These are phyloP conservation scores for Andalucia godoyi DNA, from an alignment of 78 protist genomes.

Conservation along the genomic window DNA sequence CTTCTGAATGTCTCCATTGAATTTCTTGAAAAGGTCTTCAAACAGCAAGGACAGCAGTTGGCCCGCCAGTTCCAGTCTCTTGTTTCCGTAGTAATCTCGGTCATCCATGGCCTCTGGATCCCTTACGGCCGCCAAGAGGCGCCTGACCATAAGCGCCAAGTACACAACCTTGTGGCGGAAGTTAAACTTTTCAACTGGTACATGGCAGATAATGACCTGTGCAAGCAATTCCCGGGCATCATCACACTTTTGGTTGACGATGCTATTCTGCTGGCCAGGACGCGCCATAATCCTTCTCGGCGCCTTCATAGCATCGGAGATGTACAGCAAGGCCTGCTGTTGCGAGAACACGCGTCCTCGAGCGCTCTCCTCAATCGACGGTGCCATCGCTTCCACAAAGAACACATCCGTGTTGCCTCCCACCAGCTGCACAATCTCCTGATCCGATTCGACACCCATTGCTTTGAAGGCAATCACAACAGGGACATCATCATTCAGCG, in stretches of 20 bases:
- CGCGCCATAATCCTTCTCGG: not conserved
- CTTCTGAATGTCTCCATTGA: slow-evolving; percentile 57
- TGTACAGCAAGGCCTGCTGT: slow-evolving; percentile 66
- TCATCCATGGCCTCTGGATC: slow-evolving; percentile 64
- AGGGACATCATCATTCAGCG: slow-evolving; percentile 82
- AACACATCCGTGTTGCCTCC: slow-evolving; percentile 64
- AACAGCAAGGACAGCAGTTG: slow-evolving; percentile 77
- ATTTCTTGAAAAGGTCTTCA: slow-evolving; percentile 88
- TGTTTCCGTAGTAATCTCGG: slow-evolving; percentile 95
- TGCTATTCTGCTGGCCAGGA: too few relatives aligned
- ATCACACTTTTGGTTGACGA: slow-evolving; percentile 35
- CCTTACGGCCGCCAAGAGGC: slow-evolving; percentile 55
- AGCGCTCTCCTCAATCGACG: slow-evolving; percentile 64
- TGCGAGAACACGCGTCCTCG: slow-evolving; percentile 34
- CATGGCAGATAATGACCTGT: slow-evolving; percentile 76
- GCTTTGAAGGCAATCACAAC: slow-evolving; percentile 81
- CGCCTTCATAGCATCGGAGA: slow-evolving; percentile 32
- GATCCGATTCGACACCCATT: slow-evolving; percentile 86
- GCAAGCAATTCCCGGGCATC: slow-evolving; percentile 80
- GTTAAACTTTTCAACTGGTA: slow-evolving; percentile 61
- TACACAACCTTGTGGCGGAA: slow-evolving; percentile 70
- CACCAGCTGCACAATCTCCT: slow-evolving; percentile 71
- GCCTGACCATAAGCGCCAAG: slow-evolving; percentile 72
- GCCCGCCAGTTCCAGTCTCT: slow-evolving; percentile 81
- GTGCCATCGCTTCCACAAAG: slow-evolving; percentile 34